Base-by-base conservation (phyloP, 1,284 basidiomycete species). In the Apiotrichum porosum region DNA sequence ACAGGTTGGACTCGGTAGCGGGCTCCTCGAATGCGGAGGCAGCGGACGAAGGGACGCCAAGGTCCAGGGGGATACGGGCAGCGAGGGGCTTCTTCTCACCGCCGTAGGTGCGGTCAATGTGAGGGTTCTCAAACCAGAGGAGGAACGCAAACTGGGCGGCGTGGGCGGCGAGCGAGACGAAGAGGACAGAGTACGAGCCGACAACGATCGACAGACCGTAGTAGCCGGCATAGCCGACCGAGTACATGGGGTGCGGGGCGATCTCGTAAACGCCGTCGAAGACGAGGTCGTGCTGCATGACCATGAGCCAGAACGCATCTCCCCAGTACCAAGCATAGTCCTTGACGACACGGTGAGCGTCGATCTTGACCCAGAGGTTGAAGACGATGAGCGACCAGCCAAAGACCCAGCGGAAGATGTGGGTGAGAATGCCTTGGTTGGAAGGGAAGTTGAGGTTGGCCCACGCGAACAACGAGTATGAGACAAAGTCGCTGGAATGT, bases 321-420 rank as follows among this genome's bases (percentile, higher is more conserved):
- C 94, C 94, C 94, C 94, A 97, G 74, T 98, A 98, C 91, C 90
- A 80, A n/a, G 79, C 79, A 46, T 78, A 79, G 60, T 81, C 79
- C 56, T 95, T 97, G 54, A 98, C 92, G 43, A 98, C 90, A 41
- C 90, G 81, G 71, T 98, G 94, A 0, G 94, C 94, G 65, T 98
- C 94, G 13, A 89, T 86, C 74, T 98, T 98, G 60, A 98, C 93
- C 92, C 94, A 98, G 31, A 97, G 79, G 71, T 98, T 98, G 79
- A 98, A 97, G 33, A 81, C 80, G 65, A 98, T 92, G 30, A 98
- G 76, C 0, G 81, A 79, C 60, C 89, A 74, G 13, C 95, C 94
- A 13, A 84, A 84, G 36, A 86, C 70, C 92, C 94, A 97, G 58
- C 89, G 88, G 69, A 91, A 78, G 43, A 87, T 68, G 67, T 97